phyloP scores from a whole-genome alignment of 1,284 basidiomycete species.

The Rhodotorula mucilaginosa region DNA sequence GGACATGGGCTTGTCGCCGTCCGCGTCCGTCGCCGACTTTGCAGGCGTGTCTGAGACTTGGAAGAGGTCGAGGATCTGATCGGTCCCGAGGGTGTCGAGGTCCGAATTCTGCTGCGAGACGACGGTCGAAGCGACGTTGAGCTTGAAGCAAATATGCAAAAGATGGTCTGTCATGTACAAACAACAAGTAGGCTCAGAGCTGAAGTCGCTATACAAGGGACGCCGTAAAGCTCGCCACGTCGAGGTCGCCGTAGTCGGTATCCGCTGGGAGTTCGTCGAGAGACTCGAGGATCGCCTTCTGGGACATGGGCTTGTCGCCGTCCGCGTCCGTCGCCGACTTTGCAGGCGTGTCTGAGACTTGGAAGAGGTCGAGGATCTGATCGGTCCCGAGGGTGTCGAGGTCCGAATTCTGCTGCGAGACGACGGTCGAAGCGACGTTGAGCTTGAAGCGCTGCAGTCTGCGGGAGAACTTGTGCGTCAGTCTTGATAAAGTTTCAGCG shows the following conservation, averaged over 20 bases:
- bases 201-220: not conserved
- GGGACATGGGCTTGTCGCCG: constrained; percentile 45
- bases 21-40: constrained; percentile 2
- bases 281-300: constrained; percentile 51
- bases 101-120: constrained; percentile 97
- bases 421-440: constrained; percentile 93
- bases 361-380: constrained; percentile 90
- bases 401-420: constrained; percentile 95
- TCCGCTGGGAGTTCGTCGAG: constrained; percentile 47
- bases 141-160: constrained; percentile 69
- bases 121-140: constrained; percentile 95
- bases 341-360: constrained; percentile 25
- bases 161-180: not conserved
- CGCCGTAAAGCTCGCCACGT: constrained; percentile 23
- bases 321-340: constrained; percentile 10
- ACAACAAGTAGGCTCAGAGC: not conserved
- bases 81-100: constrained; percentile 92
- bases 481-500: not conserved
- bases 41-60: constrained; percentile 28
- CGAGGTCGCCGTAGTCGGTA: constrained; percentile 44
- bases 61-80: constrained; percentile 94
- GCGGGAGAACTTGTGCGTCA: constrained; percentile 1
- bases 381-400: constrained; percentile 95
- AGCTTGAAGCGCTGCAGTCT: constrained; percentile 97
- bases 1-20: constrained; percentile 44